Evolutionary conservation across 164 flowering plant genomes (phyloP), one percentile per base, ranked within the genome.

Genomic region (Aristolochia fimbriata): DNA sequence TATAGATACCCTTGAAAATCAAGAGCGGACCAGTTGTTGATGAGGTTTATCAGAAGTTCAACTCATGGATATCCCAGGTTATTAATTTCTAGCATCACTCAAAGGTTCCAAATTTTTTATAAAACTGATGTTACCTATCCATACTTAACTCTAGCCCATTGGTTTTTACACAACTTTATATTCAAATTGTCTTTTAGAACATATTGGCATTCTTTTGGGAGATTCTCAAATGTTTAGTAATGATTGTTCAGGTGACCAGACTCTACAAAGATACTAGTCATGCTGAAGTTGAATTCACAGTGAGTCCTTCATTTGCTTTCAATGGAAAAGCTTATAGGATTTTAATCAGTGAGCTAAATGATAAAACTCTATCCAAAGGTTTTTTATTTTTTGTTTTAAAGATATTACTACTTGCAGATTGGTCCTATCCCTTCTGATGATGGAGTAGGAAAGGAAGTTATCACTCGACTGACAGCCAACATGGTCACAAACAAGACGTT

Each of bases 11-110:
- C 0, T 47, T 83, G 58, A 73, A 77, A 63, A 80, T 88, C 46
- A 48, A 76, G 17, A 85, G 85, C 13, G 98, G 98, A 41, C 73
- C 83, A 17, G 67, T 88, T 46, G 84, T 88, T 54, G 81, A 91
- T 68, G 98, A 91, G 72, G 80, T 91, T 55, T 81, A 83, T 65
- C 98, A 91, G 62, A 80, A 78, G 59, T 83, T 88, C 68, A 80
- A 58, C 71, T 66, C 96, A 37, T 91, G 97, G 97, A 82, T 88
- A 51, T 83, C 71, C 72, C 97, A 91, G 90, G 97, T 91, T 54
- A 17, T 43, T 37, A 19, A 31, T 37, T 37, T 37, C 10, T 37
- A 10, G 43, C 4, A 37, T 37, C 43, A 37, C 0, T 7, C 43
- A 6, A 37, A 37, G 4, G 43, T 37, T 37, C 49, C 51, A 60